Conservation (phyloP, 1,139 yeast species). For the Scheffersomyces cryptocercus region DNA sequence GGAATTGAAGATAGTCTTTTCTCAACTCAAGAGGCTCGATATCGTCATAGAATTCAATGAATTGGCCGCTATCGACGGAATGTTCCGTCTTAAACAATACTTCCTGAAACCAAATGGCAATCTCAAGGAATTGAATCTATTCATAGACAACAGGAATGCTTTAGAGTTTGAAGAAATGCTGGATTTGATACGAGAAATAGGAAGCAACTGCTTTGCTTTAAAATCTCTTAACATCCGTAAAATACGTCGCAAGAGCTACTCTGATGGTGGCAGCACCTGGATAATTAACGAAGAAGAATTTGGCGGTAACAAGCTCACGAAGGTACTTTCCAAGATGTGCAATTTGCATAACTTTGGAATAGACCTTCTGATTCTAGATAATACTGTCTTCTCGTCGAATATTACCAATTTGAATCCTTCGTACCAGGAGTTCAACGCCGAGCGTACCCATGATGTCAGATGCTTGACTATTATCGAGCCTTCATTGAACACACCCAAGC, state of each 20-base stretch:
- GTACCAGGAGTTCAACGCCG: background rate
- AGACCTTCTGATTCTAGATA: conserved; percentile 14
- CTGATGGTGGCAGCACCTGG: conserved; percentile 8
- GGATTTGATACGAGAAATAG: conserved; percentile 12
- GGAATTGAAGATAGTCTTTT: conserved; percentile 5
- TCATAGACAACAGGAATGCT: conserved; percentile 16
- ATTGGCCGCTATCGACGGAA: conserved; percentile 10
- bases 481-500: conserved; percentile 17
- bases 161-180: conserved; percentile 17
- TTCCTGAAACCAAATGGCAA: background rate
- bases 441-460: background rate
- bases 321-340: background rate
- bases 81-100: background rate
- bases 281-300: conserved; percentile 5
- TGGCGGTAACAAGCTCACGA: conserved; percentile 5
- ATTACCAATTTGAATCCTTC: background rate
- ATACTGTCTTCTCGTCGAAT: conserved; percentile 3
- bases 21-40: conserved; percentile 23
- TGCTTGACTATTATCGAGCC: conserved; percentile 13
- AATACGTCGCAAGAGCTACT: conserved; percentile 11
- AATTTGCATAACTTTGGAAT: conserved; percentile 10
- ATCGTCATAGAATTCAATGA: conserved; percentile 26
- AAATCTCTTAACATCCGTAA: conserved; percentile 15
- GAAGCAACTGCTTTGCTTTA: conserved; percentile 8
- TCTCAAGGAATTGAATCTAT: conserved; percentile 20